A percentile compares a stretch with the other conserved stretches of the same genome.
Evolutionary conservation across 768 basidiomycete species (phyloP).

Genomic region (Exsudoporus frostii): DNA sequence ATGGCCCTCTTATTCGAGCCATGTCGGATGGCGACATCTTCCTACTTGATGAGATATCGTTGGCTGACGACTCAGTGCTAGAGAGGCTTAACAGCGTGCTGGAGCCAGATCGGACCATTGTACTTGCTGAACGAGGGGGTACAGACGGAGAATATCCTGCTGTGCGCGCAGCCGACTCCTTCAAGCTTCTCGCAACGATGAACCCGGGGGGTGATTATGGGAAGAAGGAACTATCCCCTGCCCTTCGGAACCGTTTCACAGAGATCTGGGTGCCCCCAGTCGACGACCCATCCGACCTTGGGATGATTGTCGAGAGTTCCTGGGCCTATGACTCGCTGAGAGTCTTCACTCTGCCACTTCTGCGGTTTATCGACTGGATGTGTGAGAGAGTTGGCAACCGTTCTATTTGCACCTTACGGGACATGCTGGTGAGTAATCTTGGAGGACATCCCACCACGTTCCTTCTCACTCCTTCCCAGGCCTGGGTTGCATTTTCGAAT

Average conservation of each 20-base stretch:
- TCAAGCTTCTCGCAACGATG: slow-evolving; percentile 97
- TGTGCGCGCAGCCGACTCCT: slow-evolving; percentile 61
- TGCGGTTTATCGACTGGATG: slow-evolving; percentile 85
- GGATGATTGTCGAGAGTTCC: slow-evolving; percentile 67
- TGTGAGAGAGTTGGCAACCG: slow-evolving; percentile 55
- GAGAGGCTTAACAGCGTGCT: slow-evolving; percentile 96
- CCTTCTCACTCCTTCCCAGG: slow-evolving; percentile 42
- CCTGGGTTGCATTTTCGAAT: slow-evolving; percentile 92
- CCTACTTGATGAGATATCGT: slow-evolving; percentile 92
- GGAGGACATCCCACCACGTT: background rate
- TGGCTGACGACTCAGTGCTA: slow-evolving; percentile 97
- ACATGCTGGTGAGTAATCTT: slow-evolving; percentile 67
- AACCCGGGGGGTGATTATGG: slow-evolving; percentile 99
- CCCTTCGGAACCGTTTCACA: slow-evolving; percentile 94
- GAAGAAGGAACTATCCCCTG: slow-evolving; percentile 97
- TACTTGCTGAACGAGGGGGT: slow-evolving; percentile 91
- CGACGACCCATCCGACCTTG: slow-evolving; percentile 66
- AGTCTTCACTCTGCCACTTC: slow-evolving; percentile 54
- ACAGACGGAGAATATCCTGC: slow-evolving; percentile 62
- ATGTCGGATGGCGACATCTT: slow-evolving; percentile 86
- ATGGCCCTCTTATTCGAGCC: slow-evolving; percentile 92
- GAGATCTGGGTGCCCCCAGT: slow-evolving; percentile 98
- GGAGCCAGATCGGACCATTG: slow-evolving; percentile 84
- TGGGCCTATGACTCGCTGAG: slow-evolving; percentile 61
- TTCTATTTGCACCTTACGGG: slow-evolving; percentile 74